Evolutionary conservation across 305 asterid species (phyloP).

Genomic region (Fraxinus nigra): DNA sequence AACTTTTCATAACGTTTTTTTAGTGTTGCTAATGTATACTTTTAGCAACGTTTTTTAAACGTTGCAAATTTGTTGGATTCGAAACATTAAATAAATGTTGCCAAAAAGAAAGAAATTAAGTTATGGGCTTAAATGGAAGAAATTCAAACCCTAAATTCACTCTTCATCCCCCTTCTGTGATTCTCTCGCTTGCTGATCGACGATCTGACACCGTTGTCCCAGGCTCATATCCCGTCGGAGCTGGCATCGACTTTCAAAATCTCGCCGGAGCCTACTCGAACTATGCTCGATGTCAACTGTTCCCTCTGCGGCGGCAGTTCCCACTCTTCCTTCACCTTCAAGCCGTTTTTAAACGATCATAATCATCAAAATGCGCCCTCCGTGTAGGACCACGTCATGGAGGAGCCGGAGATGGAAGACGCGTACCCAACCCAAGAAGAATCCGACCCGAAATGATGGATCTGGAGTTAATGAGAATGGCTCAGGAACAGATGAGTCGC

Average conservation of each 20-base stretch:
- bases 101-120: too few species aligned
- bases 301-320: constrained; percentile 32
- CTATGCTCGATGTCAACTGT: constrained; percentile 51
- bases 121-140: too few species aligned
- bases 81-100: too few species aligned
- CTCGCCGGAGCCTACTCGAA: constrained; percentile 56
- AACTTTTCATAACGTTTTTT: too few species aligned
- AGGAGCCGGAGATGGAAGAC: constrained; percentile 37
- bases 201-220: constrained; percentile 37
- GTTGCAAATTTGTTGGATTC: too few species aligned
- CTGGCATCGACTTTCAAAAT: constrained; percentile 80
- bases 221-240: constrained; percentile 37
- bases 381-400: constrained; percentile 36
- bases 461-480: too few species aligned
- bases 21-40: too few species aligned
- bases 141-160: too few species aligned
- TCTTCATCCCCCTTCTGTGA: too few species aligned
- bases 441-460: constrained; percentile 25
- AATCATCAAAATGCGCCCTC: constrained; percentile 21
- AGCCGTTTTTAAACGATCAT: constrained; percentile 25
- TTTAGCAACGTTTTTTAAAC: too few species aligned
- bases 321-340: constrained; percentile 28
- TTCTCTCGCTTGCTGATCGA: constrained; percentile 47
- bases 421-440: constrained; percentile 35
- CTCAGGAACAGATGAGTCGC: too few species aligned